Base-by-base conservation (phyloP, 306 rosid species). In the Cyamopsis tetragonoloba region DNA sequence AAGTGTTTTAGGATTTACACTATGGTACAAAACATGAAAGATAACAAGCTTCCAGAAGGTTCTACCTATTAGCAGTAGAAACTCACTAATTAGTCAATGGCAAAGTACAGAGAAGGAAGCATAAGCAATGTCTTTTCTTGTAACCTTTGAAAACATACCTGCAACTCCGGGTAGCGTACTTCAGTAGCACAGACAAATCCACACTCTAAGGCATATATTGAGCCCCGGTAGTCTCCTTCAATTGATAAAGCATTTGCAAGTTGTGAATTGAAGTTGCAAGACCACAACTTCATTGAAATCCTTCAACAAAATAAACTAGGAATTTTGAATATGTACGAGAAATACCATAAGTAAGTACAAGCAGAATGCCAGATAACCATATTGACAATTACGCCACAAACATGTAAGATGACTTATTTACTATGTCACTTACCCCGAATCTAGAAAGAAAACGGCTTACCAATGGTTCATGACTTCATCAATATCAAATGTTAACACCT, bases 241-340 rank as follows among this genome's bases (percentile, higher is more conserved):
- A 86, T 88, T 15, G 82, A 83, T 76, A 93, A 76, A 68, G 96
- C 96, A 81, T 93, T 93, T 4, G 98, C 96, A 46, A 92, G 95
- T 87, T 93, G 98, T 30, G 96, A 85, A 79, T 88, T 89, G 82
- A 93, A 93, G 91, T 93, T 93, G 87, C 98, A 93, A 27, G 82
- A 72, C 98, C 98, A 93, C 60, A 93, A 71, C 74, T 87, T 89
- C 81, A 85, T 89, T 58, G 93, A 74, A 76, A 84, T 68, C 83
- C 96, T 90, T 65, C 80, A 74, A 38, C 43, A 62, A 67, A 72
- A 39, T 54, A 60, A 53, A 65, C 34, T 22, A 26, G 49, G 79
- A 70, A 74, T 50, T 44, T 51, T 41, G 61, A 78, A 62, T 64
- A 58, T 26, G 51, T 2, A 42, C 15, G 24, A 41, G 20, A 13